Percentiles rank a stretch among this genome's conserved stretches.
These are phyloP conservation scores for Megacollybia platyphylla DNA, from an alignment of 1,284 basidiomycete species.

Conservation along the genomic window DNA sequence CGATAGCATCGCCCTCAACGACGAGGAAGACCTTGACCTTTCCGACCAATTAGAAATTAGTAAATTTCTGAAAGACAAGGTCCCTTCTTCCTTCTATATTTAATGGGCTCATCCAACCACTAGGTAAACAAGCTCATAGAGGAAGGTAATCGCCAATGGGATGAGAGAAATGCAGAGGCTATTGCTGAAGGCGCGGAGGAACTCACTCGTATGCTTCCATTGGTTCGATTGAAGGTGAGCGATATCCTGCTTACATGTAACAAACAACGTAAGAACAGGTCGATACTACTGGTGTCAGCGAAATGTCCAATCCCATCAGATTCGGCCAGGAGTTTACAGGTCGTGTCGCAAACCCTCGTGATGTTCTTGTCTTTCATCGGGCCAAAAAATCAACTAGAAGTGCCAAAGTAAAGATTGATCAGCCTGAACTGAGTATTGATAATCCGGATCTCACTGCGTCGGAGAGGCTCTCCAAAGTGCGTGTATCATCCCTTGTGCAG, in stretches of 20 bases:
- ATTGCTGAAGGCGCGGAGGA: constrained; percentile 58
- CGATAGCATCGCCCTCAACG: constrained; percentile 67
- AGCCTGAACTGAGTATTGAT: constrained; percentile 65
- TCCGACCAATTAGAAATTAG: constrained; percentile 72
- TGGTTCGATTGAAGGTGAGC: constrained; percentile 73
- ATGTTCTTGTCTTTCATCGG: constrained; percentile 84
- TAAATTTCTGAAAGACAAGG: constrained; percentile 67
- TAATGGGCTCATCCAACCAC: background rate
- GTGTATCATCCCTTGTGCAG: constrained; percentile 71
- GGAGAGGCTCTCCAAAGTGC: constrained; percentile 59
- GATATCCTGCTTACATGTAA: background rate
- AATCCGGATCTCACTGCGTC: constrained; percentile 49
- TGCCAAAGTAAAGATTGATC: constrained; percentile 47
- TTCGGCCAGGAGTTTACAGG: constrained; percentile 95
- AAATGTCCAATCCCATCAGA: constrained; percentile 90
- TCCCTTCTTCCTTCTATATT: constrained; percentile 12
- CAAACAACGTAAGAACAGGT: constrained; percentile 32
- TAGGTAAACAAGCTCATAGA: constrained; percentile 76
- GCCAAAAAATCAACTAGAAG: constrained; percentile 52
- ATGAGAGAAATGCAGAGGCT: constrained; percentile 59
- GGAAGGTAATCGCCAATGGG: constrained; percentile 68
- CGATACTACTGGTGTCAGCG: constrained; percentile 80
- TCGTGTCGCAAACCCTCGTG: constrained; percentile 87
- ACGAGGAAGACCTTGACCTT: constrained; percentile 64
- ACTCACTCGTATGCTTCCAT: constrained; percentile 67